Evolutionary conservation across 345 rosid species (phyloP), one percentile per base, ranked within the genome.

Genomic region (Zanthoxylum bungeanum): DNA sequence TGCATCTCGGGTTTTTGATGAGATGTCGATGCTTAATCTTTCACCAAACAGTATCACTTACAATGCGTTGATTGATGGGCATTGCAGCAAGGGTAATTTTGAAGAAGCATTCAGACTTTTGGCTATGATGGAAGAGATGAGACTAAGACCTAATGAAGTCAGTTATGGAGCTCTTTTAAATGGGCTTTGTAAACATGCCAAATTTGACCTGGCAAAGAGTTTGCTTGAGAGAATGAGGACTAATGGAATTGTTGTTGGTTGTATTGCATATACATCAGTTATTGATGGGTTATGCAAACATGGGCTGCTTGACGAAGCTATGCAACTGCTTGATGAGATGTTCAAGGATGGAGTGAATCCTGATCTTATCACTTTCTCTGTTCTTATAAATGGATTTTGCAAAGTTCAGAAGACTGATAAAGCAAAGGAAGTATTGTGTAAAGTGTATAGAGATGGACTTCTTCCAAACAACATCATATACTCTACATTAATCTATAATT

Each of bases 301-400:
- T 53, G 91, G 87, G 64, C 36, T 84, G 73, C 66, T 88, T 56
- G 71, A 81, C 82, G 93, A 88, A 77, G 91, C 96, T 51, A 65
- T 85, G 57, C 75, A 72, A 69, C 65, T 91, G 82, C 79, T 91
- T 5, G 55, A 75, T 69, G 71, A 72, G 76, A 91, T 91, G 98
- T 53, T 82, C 22, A 73, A 75, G 76, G 91, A 85, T 78, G 89
- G 88, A 66, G 79, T 74, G 71, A 60, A 56, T 75, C 92, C 93
- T 47, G 98, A 93, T 84, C 46, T 90, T 51, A 79, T 90, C 65
- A 88, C 96, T 33, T 91, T 85, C 75, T 90, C 98, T 34, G 91
- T 78, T 12, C 94, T 93, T 50, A 74, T 93, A 70, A 88, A 88
- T 80, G 98, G 98, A 76, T 87, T 85, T 73, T 83, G 80, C 81